phyloP scores from a whole-genome alignment of 371 early-diverging fungal genomes.

The Chytridium lagenaria region DNA sequence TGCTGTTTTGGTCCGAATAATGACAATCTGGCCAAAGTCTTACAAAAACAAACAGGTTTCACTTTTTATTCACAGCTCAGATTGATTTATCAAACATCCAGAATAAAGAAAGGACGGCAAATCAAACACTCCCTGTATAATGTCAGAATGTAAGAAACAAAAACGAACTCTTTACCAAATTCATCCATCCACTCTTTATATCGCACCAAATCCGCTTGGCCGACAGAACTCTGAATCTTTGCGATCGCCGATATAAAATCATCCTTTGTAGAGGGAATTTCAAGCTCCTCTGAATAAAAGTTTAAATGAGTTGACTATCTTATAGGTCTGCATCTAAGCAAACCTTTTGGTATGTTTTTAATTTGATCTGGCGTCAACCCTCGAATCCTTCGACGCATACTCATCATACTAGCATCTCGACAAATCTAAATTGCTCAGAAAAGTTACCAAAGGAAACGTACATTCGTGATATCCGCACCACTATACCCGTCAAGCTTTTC shows the following conservation, averaged over 20 bases:
- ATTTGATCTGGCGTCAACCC: slow-evolving; percentile 62
- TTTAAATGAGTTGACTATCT: slow-evolving; percentile 22
- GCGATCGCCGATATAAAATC: slow-evolving; percentile 55
- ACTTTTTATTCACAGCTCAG: no score
- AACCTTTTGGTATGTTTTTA: slow-evolving; percentile 53
- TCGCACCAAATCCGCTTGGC: slow-evolving; percentile 54
- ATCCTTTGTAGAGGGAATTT: slow-evolving; percentile 51
- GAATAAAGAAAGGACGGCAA: no score
- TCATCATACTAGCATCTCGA: slow-evolving; percentile 66
- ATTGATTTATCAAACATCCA: no score
- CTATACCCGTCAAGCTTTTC: slow-evolving; percentile 57
- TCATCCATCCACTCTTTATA: slow-evolving; percentile 67
- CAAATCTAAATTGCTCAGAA: slow-evolving; percentile 50
- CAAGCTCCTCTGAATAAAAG: slow-evolving; percentile 51
- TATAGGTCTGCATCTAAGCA: not conserved
- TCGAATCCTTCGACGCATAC: slow-evolving; percentile 60
- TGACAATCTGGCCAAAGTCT: no score
- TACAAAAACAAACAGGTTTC: no score
- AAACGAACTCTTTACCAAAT: slow-evolving; percentile 41
- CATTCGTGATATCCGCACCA: slow-evolving; percentile 67
- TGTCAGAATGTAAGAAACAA: not conserved
- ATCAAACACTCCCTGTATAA: not conserved
- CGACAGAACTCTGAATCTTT: slow-evolving; percentile 59
- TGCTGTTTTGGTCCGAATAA: no score
- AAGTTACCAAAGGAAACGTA: slow-evolving; percentile 20